Percentiles rank a stretch among this genome's conserved stretches.
phyloP scores from a whole-genome alignment of 768 basidiomycete species.

The Tulasnella sp. region DNA sequence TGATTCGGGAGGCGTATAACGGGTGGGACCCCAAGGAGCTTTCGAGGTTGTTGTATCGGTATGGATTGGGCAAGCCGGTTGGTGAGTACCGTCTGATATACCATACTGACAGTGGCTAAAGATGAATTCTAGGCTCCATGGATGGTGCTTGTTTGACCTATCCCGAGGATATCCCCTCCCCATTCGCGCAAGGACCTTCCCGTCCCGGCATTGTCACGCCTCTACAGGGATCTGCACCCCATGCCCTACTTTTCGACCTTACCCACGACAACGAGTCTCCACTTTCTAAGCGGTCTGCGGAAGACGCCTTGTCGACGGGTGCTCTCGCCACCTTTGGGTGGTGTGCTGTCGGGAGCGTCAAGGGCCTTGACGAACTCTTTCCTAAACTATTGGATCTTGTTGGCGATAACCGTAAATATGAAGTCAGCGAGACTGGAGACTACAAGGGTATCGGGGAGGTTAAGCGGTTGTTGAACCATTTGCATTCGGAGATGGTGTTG shows the following conservation, averaged over 20 bases:
- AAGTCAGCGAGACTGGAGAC: conserved; percentile 40
- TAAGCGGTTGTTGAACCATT: conserved; percentile 62
- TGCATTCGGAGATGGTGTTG: conserved; percentile 89
- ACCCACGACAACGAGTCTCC: conserved; percentile 98
- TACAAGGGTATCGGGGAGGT: conserved; percentile 32
- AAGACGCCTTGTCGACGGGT: conserved; percentile 90
- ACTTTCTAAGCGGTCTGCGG: conserved; percentile 77
- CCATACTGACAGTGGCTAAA: background rate
- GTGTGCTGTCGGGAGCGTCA: conserved; percentile 83
- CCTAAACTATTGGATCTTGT: conserved; percentile 90
- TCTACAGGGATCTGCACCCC: conserved; percentile 75
- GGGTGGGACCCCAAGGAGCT: conserved; percentile 81
- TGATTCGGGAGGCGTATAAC: conserved; percentile 93
- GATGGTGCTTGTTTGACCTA: conserved; percentile 73
- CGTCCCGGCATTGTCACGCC: conserved; percentile 64
- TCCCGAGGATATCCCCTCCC: conserved; percentile 63
- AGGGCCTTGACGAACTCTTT: conserved; percentile 95
- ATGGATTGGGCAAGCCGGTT: conserved; percentile 87
- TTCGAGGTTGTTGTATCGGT: conserved; percentile 75
- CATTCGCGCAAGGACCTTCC: conserved; percentile 68
- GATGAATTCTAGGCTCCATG: conserved; percentile 61
- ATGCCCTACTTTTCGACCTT: conserved; percentile 87
- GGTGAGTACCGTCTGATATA: conserved; percentile 37
- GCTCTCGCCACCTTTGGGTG: conserved; percentile 85
- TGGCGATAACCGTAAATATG: conserved; percentile 67